These are phyloP conservation scores for Geotrichum bryndzae DNA, from an alignment of 1,139 yeast species.

Conservation along the genomic window DNA sequence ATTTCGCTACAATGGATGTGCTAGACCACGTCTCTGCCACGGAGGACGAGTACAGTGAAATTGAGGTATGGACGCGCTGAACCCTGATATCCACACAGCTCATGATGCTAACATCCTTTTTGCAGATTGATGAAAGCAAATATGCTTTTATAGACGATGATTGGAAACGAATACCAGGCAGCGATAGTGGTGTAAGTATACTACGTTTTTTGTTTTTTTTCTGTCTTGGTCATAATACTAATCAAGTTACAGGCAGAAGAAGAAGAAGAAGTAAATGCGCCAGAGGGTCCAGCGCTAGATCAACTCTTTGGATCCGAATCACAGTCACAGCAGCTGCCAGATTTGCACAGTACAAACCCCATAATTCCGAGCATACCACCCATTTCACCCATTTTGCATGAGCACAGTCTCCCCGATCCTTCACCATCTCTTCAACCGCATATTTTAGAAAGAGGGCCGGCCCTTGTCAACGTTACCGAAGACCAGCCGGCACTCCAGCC, in stretches of 20 bases:
- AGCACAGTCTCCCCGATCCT: background rate
- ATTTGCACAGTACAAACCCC: background rate
- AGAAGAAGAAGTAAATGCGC: background rate
- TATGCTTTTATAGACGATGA: background rate
- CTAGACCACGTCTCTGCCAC: background rate
- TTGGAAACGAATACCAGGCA: background rate
- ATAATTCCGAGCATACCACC: background rate
- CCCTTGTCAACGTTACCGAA: background rate
- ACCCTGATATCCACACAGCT: background rate
- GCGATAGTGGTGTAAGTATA: background rate
- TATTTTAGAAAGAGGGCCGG: background rate
- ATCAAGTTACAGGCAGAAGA: background rate
- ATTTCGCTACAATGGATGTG: background rate
- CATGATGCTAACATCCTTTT: background rate
- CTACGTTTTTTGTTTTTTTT: background rate
- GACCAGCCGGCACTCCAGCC: background rate
- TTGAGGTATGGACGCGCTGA: background rate
- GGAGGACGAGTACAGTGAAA: background rate
- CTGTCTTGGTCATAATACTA: background rate
- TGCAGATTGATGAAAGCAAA: background rate
- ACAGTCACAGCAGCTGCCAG: background rate
- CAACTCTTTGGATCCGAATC: background rate
- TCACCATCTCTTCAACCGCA: background rate
- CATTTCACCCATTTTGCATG: background rate
- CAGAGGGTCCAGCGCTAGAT: background rate